Conservation (phyloP, 805 yeast species). For the Candida gorgasii region DNA sequence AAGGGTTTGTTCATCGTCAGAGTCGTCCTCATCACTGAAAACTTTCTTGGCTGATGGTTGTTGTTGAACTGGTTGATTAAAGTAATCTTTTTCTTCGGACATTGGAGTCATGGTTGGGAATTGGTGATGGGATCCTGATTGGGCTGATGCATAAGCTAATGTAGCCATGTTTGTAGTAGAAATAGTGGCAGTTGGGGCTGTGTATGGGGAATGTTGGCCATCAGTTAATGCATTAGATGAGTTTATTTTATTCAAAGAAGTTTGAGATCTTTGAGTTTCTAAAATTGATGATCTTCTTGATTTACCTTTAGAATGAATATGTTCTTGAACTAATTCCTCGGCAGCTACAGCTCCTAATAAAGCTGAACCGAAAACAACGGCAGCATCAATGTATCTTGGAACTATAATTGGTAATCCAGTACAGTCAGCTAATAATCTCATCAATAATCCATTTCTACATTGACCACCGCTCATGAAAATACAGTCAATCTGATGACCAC, state of each 20-base stretch:
- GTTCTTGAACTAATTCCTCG: slow-evolving; percentile 52
- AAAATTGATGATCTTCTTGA: slow-evolving; percentile 37
- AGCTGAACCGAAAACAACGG: slow-evolving; percentile 96
- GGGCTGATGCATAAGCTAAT: slow-evolving; percentile 41
- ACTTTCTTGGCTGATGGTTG: slow-evolving; percentile 12
- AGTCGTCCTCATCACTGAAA: slow-evolving; percentile 24
- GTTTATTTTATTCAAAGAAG: slow-evolving; percentile 27
- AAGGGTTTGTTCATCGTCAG: slow-evolving; percentile 50
- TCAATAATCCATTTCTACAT: slow-evolving; percentile 85
- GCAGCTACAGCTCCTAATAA: slow-evolving; percentile 94
- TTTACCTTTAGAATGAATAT: slow-evolving; percentile 32
- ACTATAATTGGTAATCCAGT: slow-evolving; percentile 89
- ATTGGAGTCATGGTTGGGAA: slow-evolving; percentile 39
- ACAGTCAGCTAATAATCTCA: slow-evolving; percentile 89
- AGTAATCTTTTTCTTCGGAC: slow-evolving; percentile 43
- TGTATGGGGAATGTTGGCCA: slow-evolving; percentile 64
- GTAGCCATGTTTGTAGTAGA: slow-evolving; percentile 59
- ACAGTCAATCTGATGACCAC: slow-evolving; percentile 75
- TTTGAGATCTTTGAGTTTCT: slow-evolving; percentile 30
- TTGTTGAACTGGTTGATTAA: slow-evolving; percentile 30
- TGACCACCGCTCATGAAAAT: slow-evolving; percentile 96
- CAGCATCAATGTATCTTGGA: slow-evolving; percentile 94
- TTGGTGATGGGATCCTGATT: slow-evolving; percentile 30
- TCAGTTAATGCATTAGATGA: slow-evolving; percentile 13
- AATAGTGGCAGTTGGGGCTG: slow-evolving; percentile 80